Base-by-base conservation (phyloP, 1,284 basidiomycete species). In the Termitomyces sp. region DNA sequence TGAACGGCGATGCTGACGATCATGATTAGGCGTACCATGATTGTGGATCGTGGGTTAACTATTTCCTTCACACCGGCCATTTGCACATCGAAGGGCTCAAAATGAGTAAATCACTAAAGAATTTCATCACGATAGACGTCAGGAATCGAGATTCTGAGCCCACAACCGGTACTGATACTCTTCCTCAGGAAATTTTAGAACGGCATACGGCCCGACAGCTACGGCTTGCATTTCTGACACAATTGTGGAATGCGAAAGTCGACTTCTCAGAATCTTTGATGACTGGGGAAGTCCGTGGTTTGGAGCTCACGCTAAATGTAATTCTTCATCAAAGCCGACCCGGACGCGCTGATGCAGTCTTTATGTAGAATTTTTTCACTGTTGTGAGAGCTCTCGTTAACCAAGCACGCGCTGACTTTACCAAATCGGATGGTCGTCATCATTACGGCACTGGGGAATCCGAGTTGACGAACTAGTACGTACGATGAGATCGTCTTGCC, bases 51-150 rank as follows among this genome's bases (percentile, higher is more conserved):
- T 99, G 97, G 97, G 93, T 99, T 64, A 98, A 97, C 71, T 99
- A 99, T 70, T 99, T 99, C 74, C 73, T 99, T 50, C 97, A 99
- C 71, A 99, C 96, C 0, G 97, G 97, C 3, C 97, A 99, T 73
- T 75, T 99, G 34, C 95, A 99, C 71, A 99, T 99, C 63, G 95
- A 98, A 69, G 97, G 97, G 16, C 76, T 97, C 57, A 99, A 99
- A 72, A 99, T 99, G 97, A 94, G 91, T 74, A 99, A 99, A 72
- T 97, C 93, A 7, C 74, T 99, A 55, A 99, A 99, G 72, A 99
- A 99, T 68, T 99, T 99, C 65, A 98, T 99, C 65, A 97, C 96
- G 6, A 97, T 99, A 62, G 91, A 97, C 64, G 93, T 93, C 64
- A 70, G 86, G n/a, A 44, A 52, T 28, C 45, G 34, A 44, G 18